Evolutionary conservation across 1,139 yeast genomes (phyloP).

Genomic region (Yamadazyma sp.): DNA sequence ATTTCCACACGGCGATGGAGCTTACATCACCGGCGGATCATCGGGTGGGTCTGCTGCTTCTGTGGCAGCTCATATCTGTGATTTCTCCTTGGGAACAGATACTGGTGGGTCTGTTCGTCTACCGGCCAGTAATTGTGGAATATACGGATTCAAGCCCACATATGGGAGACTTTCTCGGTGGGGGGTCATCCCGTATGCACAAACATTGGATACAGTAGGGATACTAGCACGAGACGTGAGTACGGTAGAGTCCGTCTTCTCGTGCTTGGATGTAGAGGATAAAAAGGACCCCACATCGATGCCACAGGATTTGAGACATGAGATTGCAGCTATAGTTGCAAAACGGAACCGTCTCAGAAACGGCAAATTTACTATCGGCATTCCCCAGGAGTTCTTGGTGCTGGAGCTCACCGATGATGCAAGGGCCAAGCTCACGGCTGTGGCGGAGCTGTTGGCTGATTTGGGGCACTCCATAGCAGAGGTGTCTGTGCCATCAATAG

Average conservation of each 20-base stretch:
- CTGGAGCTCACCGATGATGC: constrained; percentile 54
- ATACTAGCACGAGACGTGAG: constrained; percentile 56
- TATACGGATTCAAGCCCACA: constrained; percentile 86
- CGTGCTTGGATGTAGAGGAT: constrained; percentile 61
- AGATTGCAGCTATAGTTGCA: constrained; percentile 14
- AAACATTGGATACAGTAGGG: constrained; percentile 93
- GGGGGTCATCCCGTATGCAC: constrained; percentile 94
- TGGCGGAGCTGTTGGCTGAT: constrained; percentile 42
- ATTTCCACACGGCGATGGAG: constrained; percentile 23
- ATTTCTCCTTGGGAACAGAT: constrained; percentile 81
- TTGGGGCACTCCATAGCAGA: constrained; percentile 58
- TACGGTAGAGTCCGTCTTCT: constrained; percentile 49
- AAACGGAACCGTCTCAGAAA: constrained; percentile 11
- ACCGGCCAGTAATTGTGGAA: constrained; percentile 87
- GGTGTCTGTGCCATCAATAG: constrained; percentile 70
- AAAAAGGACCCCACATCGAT: constrained; percentile 79
- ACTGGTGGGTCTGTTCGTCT: constrained; percentile 95
- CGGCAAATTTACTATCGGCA: constrained; percentile 53
- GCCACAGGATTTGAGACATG: constrained; percentile 32
- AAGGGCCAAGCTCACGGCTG: constrained; percentile 43
- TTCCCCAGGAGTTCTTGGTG: constrained; percentile 66
- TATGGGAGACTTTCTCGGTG: constrained; percentile 89
- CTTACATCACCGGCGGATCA: constrained; percentile 76
- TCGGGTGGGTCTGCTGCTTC: constrained; percentile 97
- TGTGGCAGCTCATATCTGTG: constrained; percentile 68